phyloP scores from a whole-genome alignment of 1,139 yeast species.

The Yamadazyma pseudoaaseri region DNA sequence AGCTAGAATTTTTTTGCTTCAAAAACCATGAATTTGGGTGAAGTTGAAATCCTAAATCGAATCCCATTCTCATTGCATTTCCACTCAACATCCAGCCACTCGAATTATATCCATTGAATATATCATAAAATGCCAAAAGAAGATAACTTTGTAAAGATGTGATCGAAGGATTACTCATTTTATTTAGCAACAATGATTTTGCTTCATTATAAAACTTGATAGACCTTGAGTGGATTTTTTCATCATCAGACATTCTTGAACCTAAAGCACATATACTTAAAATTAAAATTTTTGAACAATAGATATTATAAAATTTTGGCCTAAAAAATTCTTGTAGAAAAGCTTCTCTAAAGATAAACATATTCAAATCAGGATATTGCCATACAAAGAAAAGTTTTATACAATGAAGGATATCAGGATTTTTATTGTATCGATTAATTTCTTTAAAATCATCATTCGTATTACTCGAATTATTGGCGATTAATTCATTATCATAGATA shows the following conservation, averaged over 20 bases:
- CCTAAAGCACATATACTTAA: conserved; percentile 59
- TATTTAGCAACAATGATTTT: conserved; percentile 36
- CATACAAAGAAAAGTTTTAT: conserved; percentile 58
- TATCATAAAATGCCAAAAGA: conserved; percentile 33
- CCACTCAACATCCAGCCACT: conserved; percentile 65
- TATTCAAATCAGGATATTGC: conserved; percentile 65
- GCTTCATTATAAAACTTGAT: conserved; percentile 48
- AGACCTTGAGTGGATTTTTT: conserved; percentile 36
- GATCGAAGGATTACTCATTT: conserved; percentile 29
- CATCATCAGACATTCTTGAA: conserved; percentile 47
- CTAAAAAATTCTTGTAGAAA: conserved; percentile 57
- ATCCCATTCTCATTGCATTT: conserved; percentile 62
- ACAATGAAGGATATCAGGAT: conserved; percentile 47
- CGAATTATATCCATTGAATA: conserved; percentile 54
- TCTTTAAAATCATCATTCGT: conserved; percentile 23
- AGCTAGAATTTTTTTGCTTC: conserved; percentile 15
- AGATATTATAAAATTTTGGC: conserved; percentile 44
- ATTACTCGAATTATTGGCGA: conserved; percentile 19
- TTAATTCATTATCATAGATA: conserved; percentile 38
- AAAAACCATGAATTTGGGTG: conserved; percentile 61
- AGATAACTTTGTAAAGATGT: conserved; percentile 18
- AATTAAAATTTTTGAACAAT: conserved; percentile 53
- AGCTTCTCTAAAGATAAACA: conserved; percentile 66
- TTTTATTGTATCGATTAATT: conserved; percentile 30
- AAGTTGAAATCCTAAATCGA: conserved; percentile 62